Conservation (phyloP, 2,329 filamentous ascomycete species). For the Bimuria novae-zelandiae region DNA sequence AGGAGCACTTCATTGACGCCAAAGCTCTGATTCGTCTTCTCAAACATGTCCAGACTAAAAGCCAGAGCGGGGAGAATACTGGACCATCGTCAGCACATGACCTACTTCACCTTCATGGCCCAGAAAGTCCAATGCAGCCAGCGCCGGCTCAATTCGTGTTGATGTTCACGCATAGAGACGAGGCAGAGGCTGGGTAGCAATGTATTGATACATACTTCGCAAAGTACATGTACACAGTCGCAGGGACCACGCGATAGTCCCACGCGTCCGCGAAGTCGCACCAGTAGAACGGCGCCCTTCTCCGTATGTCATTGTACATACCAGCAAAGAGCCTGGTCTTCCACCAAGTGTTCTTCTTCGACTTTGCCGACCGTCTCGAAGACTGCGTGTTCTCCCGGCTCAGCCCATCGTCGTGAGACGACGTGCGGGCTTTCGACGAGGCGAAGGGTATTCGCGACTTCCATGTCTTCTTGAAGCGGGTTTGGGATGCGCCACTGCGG, state of each 20-base stretch:
- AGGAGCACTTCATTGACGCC: slow-evolving; percentile 92
- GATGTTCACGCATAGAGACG: no score
- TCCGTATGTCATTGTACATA: slow-evolving; percentile 77
- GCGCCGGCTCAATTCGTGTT: no score
- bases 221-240: slow-evolving; percentile 93
- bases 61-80: slow-evolving; percentile 86
- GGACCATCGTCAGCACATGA: slow-evolving; percentile 8
- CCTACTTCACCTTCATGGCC: neutral
- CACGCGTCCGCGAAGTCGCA: slow-evolving; percentile 87
- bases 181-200: neutral
- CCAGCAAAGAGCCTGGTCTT: slow-evolving; percentile 74
- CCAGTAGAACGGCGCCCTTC: slow-evolving; percentile 74
- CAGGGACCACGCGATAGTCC: slow-evolving; percentile 87
- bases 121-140: no score
- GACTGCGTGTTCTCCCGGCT: slow-evolving; percentile 22
- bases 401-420: slow-evolving; percentile 12
- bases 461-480: slow-evolving; percentile 23
- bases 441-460: slow-evolving; percentile 23
- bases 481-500: slow-evolving; percentile 21
- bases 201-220: slow-evolving; percentile 68
- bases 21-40: slow-evolving; percentile 81
- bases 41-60: slow-evolving; percentile 92
- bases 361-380: slow-evolving; percentile 16
- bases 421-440: slow-evolving; percentile 12
- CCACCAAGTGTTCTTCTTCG: slow-evolving; percentile 64